A percentile compares a stretch with the other conserved stretches of the same genome.
phyloP scores from a whole-genome alignment of 2,329 filamentous ascomycete species.

The Verticillium longisporum region DNA sequence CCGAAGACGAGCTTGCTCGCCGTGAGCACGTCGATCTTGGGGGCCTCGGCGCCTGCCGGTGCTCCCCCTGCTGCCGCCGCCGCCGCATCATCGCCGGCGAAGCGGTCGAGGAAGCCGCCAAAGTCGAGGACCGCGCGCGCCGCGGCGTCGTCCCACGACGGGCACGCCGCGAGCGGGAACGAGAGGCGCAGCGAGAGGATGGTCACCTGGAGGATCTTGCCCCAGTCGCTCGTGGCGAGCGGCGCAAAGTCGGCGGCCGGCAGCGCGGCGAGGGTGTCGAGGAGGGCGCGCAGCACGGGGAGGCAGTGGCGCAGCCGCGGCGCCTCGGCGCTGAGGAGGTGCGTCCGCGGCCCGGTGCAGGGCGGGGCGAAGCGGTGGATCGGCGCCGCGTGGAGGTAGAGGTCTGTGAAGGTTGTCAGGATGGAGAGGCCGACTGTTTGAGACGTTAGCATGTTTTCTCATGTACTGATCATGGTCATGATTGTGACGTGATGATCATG shows the following conservation, averaged over 20 bases:
- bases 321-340: constrained; percentile 11
- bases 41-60: background rate
- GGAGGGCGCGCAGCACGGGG: constrained; percentile 18
- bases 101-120: constrained; percentile 26
- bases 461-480: too few species aligned
- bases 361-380: constrained; percentile 19
- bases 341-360: constrained; percentile 4
- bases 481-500: too few species aligned
- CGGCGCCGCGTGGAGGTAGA: constrained; percentile 31
- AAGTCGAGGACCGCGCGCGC: constrained; percentile 33
- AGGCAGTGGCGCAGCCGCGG: constrained; percentile 15
- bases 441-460: background rate
- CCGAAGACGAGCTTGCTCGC: constrained; percentile 39
- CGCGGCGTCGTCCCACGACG: constrained; percentile 24
- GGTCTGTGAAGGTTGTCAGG: constrained; percentile 21
- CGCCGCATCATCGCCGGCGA: constrained; percentile 19
- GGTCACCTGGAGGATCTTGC: constrained; percentile 29
- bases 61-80: constrained; percentile 13
- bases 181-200: constrained; percentile 39
- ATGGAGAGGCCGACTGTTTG: constrained; percentile 4
- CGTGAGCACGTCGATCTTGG: constrained; percentile 32
- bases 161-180: constrained; percentile 32
- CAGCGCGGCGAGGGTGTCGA: constrained; percentile 23
- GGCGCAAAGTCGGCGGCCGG: constrained; percentile 22
- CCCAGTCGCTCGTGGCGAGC: constrained; percentile 36